A percentile compares a stretch with the other conserved stretches of the same genome.
Conservation (phyloP, 306 rosid species). For the Inga laurina region DNA sequence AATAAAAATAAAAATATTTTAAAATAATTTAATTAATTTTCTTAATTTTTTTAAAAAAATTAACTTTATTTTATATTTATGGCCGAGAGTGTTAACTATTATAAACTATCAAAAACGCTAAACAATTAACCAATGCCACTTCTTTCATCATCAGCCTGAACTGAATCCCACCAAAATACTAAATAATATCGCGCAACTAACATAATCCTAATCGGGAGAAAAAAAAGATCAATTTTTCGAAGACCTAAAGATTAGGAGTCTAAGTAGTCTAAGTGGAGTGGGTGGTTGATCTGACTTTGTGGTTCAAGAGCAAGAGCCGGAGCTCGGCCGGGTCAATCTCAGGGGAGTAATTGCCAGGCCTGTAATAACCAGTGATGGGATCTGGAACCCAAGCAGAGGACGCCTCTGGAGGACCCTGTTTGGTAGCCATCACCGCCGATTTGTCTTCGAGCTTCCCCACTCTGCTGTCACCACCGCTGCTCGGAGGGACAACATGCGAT, state of each 20-base stretch:
- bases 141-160: too few relatives aligned
- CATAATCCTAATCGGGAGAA: too few relatives aligned
- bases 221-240: too few relatives aligned
- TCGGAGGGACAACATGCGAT: conserved; percentile 14
- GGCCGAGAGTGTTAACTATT: too few relatives aligned
- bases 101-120: too few relatives aligned
- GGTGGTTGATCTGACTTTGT: conserved; percentile 15
- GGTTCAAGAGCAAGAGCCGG: conserved; percentile 45
- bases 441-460: conserved; percentile 36
- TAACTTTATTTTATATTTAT: too few relatives aligned
- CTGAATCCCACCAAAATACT: too few relatives aligned
- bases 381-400: conserved; percentile 55
- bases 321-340: conserved; percentile 64
- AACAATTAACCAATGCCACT: too few relatives aligned
- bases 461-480: not conserved
- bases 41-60: too few relatives aligned
- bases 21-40: too few relatives aligned
- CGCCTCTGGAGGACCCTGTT: conserved; percentile 20
- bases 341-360: conserved; percentile 37
- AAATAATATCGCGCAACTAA: too few relatives aligned
- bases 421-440: not conserved
- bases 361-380: conserved; percentile 55
- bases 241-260: not conserved
- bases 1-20: too few relatives aligned
- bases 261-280: not conserved